A percentile compares a stretch with the other conserved stretches of the same genome.
phyloP scores from a whole-genome alignment of 495 filamentous ascomycete species.

The Lasiosphaeris hirsuta region DNA sequence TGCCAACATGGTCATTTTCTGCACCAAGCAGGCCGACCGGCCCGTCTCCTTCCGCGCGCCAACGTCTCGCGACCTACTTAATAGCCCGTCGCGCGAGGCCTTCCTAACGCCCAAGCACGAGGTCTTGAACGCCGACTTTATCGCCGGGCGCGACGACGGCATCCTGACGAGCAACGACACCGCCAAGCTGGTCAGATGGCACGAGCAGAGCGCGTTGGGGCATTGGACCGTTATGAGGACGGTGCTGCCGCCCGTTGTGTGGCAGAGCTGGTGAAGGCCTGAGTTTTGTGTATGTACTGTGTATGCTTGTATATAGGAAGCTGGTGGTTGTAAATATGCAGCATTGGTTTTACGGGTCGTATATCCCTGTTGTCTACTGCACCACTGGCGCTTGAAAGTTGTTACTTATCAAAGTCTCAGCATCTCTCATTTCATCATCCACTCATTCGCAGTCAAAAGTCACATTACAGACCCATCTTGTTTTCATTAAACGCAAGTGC shows the following conservation, averaged over 20 bases:
- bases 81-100: constrained; percentile 52
- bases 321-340: too few relatives aligned
- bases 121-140: constrained; percentile 51
- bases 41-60: constrained; percentile 58
- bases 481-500: not conserved
- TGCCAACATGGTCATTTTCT: constrained; percentile 85
- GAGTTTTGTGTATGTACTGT: constrained; percentile 3
- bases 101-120: constrained; percentile 75
- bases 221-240: constrained; percentile 92
- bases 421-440: too few relatives aligned
- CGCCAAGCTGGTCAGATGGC: constrained; percentile 60
- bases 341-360: too few relatives aligned
- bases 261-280: constrained; percentile 76
- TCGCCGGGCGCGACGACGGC: constrained; percentile 35
- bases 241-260: constrained; percentile 73
- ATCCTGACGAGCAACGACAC: constrained; percentile 57
- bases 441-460: too few relatives aligned
- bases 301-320: not conserved
- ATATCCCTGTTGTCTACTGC: too few relatives aligned
- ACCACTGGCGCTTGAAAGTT: too few relatives aligned
- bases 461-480: too few relatives aligned
- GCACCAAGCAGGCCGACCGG: constrained; percentile 46
- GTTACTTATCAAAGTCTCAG: too few relatives aligned
- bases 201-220: constrained; percentile 68
- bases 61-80: too few relatives aligned